phyloP scores from a whole-genome alignment of 2,329 filamentous ascomycete species.

The Botrytis sinoallii region DNA sequence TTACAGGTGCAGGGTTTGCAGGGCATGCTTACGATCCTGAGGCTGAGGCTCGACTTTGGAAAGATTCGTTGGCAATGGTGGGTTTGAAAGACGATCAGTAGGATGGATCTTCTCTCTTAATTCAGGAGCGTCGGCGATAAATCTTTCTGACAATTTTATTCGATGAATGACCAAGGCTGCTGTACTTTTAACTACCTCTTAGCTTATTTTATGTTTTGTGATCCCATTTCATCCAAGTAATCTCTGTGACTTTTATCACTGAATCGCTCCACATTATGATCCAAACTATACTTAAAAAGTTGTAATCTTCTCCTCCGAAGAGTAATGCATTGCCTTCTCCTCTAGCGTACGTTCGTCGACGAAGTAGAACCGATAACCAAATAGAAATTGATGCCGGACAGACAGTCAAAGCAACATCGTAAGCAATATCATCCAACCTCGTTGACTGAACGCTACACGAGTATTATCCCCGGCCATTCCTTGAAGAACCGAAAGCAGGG shows the following conservation, averaged over 20 bases:
- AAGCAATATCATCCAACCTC: too few relatives aligned
- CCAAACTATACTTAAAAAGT: not conserved
- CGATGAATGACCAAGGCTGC: too few relatives aligned
- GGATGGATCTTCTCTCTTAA: not conserved
- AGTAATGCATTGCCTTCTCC: not conserved
- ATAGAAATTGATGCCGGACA: too few relatives aligned
- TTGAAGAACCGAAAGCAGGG: too few relatives aligned
- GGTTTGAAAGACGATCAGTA: constrained; percentile 29
- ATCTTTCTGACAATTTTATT: not conserved
- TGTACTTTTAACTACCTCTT: not conserved
- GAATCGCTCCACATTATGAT: not conserved
- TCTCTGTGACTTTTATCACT: not conserved
- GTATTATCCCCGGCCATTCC: too few relatives aligned
- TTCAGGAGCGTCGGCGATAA: not conserved
- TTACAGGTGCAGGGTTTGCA: constrained; percentile 29
- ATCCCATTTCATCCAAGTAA: not conserved
- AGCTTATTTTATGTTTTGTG: not conserved
- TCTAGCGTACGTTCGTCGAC: not conserved
- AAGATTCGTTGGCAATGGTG: constrained; percentile 38
- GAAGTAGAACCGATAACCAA: not conserved
- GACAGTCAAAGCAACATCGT: too few relatives aligned
- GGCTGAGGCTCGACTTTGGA: constrained; percentile 44
- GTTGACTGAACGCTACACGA: too few relatives aligned
- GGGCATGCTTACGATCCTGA: constrained; percentile 39
- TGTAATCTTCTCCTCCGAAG: not conserved